Conservation (phyloP, 208 protist species). For the Wallacemonas rigidus region DNA sequence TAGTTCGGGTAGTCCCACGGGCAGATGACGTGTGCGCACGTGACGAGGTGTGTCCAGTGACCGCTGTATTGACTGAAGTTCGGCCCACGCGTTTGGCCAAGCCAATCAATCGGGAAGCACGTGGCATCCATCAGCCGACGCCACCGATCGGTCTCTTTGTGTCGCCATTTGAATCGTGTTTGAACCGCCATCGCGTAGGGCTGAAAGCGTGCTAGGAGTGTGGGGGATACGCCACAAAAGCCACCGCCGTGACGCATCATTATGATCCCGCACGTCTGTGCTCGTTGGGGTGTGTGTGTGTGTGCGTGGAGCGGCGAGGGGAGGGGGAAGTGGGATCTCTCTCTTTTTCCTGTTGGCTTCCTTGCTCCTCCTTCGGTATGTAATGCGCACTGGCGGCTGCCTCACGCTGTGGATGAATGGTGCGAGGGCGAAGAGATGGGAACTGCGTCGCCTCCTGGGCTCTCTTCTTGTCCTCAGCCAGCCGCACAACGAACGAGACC, state of each 20-base stretch:
- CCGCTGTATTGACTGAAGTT: constrained; percentile 83
- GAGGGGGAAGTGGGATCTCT: no score
- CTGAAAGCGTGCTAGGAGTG: constrained; percentile 68
- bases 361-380: no score
- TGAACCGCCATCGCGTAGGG: constrained; percentile 89
- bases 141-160: constrained; percentile 92
- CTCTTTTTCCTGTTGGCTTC: no score
- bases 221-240: background rate
- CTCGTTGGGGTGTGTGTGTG: no score
- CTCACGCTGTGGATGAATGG: no score
- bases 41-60: constrained; percentile 89
- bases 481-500: no score
- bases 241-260: background rate
- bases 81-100: constrained; percentile 77
- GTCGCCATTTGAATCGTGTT: constrained; percentile 90
- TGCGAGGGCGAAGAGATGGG: no score
- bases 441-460: no score
- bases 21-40: constrained; percentile 90
- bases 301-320: no score
- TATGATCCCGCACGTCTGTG: background rate
- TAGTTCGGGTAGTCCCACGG: constrained; percentile 93
- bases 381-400: no score
- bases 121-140: constrained; percentile 90
- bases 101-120: constrained; percentile 87
- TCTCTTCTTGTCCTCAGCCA: no score